Evolutionary conservation across 148 eudicot genomes (phyloP).

Genomic region (Beta vulgaris): DNA sequence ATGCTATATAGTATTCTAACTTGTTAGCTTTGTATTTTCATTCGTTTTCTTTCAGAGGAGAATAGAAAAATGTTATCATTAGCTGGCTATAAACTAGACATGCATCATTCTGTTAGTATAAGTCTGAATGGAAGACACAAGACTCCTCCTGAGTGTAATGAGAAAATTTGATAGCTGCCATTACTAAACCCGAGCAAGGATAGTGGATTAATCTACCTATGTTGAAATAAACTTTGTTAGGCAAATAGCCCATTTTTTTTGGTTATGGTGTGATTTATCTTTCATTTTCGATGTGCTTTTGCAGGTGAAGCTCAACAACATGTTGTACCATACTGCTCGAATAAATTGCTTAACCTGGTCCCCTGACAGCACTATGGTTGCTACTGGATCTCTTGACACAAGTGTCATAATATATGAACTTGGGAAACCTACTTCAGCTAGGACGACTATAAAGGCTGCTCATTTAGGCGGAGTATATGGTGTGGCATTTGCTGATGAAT

Average conservation of each 20-base stretch:
- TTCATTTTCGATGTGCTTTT: conserved; percentile 12
- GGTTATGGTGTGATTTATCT: no score
- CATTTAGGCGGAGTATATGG: conserved; percentile 91
- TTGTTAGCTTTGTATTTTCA: neutral
- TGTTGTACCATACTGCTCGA: conserved; percentile 86
- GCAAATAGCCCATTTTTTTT: no score
- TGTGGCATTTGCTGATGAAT: conserved; percentile 66
- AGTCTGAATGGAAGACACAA: no score
- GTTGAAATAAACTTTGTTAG: no score
- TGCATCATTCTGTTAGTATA: neutral
- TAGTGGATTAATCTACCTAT: no score
- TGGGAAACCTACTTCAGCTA: conserved; percentile 67
- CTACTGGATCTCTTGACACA: conserved; percentile 91
- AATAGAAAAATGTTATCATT: neutral
- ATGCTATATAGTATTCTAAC: no score
- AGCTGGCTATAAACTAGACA: neutral
- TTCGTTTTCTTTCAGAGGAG: neutral
- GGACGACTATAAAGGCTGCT: conserved; percentile 82
- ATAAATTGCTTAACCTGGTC: conserved; percentile 93
- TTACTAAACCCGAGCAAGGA: no score
- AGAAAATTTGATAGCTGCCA: no score
- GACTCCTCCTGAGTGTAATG: no score
- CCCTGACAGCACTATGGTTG: conserved; percentile 71
- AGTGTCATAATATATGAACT: conserved; percentile 72
- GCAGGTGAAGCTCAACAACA: conserved; percentile 88